These are phyloP conservation scores for Pseudovirgaria hyperparasitica DNA, from an alignment of 2,329 filamentous ascomycete genomes.

Conservation along the genomic window DNA sequence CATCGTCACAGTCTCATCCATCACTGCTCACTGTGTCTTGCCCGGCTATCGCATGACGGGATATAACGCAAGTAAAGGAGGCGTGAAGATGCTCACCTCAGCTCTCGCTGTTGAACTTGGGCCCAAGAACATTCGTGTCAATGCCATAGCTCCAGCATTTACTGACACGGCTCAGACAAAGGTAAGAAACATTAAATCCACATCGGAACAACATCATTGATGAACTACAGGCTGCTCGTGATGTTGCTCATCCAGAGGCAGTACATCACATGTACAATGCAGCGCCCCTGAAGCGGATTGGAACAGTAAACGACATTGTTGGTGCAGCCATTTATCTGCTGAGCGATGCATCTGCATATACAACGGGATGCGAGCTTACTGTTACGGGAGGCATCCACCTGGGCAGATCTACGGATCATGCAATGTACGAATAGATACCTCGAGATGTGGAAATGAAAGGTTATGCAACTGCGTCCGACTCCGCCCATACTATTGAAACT, in stretches of 20 bases:
- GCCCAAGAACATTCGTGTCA: slow-evolving; percentile 17
- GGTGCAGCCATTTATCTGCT: slow-evolving; percentile 31
- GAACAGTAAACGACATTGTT: slow-evolving; percentile 30
- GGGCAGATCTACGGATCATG: slow-evolving; percentile 12
- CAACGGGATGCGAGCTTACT: slow-evolving; percentile 31
- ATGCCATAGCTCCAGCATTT: slow-evolving; percentile 21
- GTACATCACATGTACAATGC: slow-evolving; percentile 7
- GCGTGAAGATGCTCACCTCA: slow-evolving; percentile 27
- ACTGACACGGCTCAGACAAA: slow-evolving; percentile 18
- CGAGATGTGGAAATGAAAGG: no score
- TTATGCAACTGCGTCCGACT: no score
- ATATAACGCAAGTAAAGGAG: slow-evolving; percentile 33
- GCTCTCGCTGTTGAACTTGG: slow-evolving; percentile 21
- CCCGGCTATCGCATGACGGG: slow-evolving; percentile 27
- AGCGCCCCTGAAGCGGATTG: slow-evolving; percentile 27
- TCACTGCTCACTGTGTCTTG: slow-evolving; percentile 24
- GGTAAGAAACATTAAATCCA: slow-evolving; percentile 28
- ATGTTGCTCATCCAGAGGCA: slow-evolving; percentile 2
- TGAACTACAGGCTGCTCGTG: neutral
- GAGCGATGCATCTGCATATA: slow-evolving; percentile 31
- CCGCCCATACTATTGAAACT: no score
- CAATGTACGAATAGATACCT: no score
- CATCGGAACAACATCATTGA: slow-evolving; percentile 27
- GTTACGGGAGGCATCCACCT: slow-evolving; percentile 33
- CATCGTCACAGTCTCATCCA: slow-evolving; percentile 28